Percentiles rank a stretch among this genome's conserved stretches.
Conservation (phyloP, 2,329 filamentous ascomycete species). For the Colletotrichum caudatum region DNA sequence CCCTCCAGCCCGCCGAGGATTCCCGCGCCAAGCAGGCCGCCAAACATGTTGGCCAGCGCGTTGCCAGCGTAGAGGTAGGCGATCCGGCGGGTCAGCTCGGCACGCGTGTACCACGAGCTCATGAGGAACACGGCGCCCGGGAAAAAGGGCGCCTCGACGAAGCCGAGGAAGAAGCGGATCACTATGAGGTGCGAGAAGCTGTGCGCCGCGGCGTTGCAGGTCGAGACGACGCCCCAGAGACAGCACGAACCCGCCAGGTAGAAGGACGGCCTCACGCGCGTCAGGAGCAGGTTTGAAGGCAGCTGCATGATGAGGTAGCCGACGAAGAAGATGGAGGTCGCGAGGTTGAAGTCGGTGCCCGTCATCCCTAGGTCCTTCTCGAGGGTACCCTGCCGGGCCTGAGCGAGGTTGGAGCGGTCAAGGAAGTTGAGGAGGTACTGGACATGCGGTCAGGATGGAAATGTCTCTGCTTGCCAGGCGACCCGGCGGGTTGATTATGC, state of each 20-base stretch:
- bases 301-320: slow-evolving; percentile 73
- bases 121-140: slow-evolving; percentile 61
- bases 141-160: slow-evolving; percentile 64
- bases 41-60: slow-evolving; percentile 63
- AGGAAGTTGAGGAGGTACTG: slow-evolving; percentile 63
- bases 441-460: background rate
- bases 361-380: slow-evolving; percentile 66
- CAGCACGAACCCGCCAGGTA: slow-evolving; percentile 64
- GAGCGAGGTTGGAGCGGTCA: slow-evolving; percentile 65
- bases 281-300: slow-evolving; percentile 70
- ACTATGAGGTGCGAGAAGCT: slow-evolving; percentile 58
- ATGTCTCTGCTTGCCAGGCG: slow-evolving; percentile 49
- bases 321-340: slow-evolving; percentile 67
- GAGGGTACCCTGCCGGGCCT: slow-evolving; percentile 65
- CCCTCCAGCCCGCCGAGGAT: slow-evolving; percentile 58
- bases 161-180: slow-evolving; percentile 58
- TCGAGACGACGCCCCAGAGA: slow-evolving; percentile 55
- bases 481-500: background rate
- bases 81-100: slow-evolving; percentile 59
- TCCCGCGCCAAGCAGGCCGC: slow-evolving; percentile 62
- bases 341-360: slow-evolving; percentile 68
- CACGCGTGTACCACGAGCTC: slow-evolving; percentile 59
- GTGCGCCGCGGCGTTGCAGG: slow-evolving; percentile 60
- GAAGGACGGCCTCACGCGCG: slow-evolving; percentile 63
- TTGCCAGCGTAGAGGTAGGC: slow-evolving; percentile 61